Evolutionary conservation across 805 yeast species (phyloP), one percentile per base, ranked within the genome.

Genomic region (Ogataea degrootiae): DNA sequence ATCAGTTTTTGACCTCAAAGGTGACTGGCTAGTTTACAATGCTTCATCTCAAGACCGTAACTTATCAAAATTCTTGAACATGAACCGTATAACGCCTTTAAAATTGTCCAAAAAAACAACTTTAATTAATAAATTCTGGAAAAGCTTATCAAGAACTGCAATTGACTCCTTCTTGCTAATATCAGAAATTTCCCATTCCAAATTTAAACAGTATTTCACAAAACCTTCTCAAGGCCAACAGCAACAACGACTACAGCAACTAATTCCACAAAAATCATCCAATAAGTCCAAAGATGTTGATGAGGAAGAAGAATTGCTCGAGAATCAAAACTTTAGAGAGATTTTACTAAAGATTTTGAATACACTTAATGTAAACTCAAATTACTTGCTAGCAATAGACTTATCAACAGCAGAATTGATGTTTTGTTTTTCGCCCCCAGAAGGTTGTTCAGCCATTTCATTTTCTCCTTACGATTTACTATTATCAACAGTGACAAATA

Each of bases 381-480:
- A 53, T 37, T 70, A 70, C 46, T 62, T 82, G 8, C 67, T 76
- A 17, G 55, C 81, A 22, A 50, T 80, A 22, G 85, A 82, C 54
- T 61, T 83, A 31, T 48, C 61, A 3, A 67, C 71, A 31, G 71
- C 66, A 42, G 61, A 63, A 47, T 65, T 69, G 3, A 48, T 73
- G 19, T 67, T 70, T 22, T 54, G 71, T 9, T 81, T 84, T 60
- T 71, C 74, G 38, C 80, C 87, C 0, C 80, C 85, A 0, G 80
- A 77, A 19, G 87, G 87, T 0, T 73, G 84, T 29, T 80, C 88
- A 0, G 64, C 72, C 22, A 59, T 85, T 2, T 79, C 85, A 2
- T 57, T 84, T 6, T 82, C 85, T 0, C 85, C 87, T 0, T 78
- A 73, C 59, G 87, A 83, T 56, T 57, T 77, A 37, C 75, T 76